These are phyloP conservation scores for Phycomyces nitens DNA, from an alignment of 192 early-diverging fungal genomes.

Conservation along the genomic window DNA sequence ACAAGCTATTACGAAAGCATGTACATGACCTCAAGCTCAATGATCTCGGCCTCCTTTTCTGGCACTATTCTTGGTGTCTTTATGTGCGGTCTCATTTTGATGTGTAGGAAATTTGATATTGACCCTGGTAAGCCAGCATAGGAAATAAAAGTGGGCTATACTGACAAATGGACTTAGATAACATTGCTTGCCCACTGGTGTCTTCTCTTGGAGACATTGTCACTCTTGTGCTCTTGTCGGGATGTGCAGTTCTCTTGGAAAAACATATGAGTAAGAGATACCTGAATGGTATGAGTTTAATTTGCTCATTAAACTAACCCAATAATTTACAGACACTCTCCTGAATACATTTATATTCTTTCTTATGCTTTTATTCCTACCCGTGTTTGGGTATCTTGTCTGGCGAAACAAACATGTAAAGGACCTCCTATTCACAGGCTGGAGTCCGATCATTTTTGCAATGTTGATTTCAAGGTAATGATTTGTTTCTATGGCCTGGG, in stretches of 20 bases:
- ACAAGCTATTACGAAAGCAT: slow-evolving; percentile 37
- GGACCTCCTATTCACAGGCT: slow-evolving; percentile 61
- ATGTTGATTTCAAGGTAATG: slow-evolving; percentile 62
- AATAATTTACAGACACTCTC: slow-evolving; percentile 31
- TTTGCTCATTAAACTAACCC: not conserved
- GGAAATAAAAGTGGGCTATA: not conserved
- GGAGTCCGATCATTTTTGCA: slow-evolving; percentile 69
- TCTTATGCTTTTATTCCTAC: slow-evolving; percentile 34
- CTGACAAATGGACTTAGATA: slow-evolving; percentile 39
- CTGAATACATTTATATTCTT: slow-evolving; percentile 42
- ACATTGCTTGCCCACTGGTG: slow-evolving; percentile 72
- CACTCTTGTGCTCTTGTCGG: slow-evolving; percentile 59
- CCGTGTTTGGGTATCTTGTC: slow-evolving; percentile 45
- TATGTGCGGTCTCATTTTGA: slow-evolving; percentile 63
- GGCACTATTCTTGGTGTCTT: slow-evolving; percentile 67
- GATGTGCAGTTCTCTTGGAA: slow-evolving; percentile 41
- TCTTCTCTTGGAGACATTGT: slow-evolving; percentile 69
- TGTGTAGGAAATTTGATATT: slow-evolving; percentile 56
- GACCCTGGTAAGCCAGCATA: slow-evolving; percentile 59
- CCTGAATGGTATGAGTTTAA: not conserved
- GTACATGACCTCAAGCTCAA: slow-evolving; percentile 56
- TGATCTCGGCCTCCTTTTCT: slow-evolving; percentile 61
- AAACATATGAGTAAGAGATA: slow-evolving; percentile 41
- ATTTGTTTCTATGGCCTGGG: too few relatives aligned
- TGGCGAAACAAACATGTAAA: slow-evolving; percentile 56